These are phyloP conservation scores for Boletus austroedulis DNA, from an alignment of 1,284 basidiomycete genomes.

Conservation along the genomic window DNA sequence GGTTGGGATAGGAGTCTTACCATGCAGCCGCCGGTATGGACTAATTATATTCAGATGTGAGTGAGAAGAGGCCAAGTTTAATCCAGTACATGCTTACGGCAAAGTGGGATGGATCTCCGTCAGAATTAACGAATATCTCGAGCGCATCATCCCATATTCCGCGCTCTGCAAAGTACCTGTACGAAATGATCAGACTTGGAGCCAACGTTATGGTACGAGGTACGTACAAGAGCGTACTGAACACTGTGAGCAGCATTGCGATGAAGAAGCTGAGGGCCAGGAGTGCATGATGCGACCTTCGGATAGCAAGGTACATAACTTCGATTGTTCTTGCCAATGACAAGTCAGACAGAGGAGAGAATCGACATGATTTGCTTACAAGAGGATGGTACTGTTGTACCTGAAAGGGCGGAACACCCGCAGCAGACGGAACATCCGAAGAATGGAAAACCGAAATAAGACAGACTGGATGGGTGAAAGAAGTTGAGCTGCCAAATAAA, in stretches of 20 bases:
- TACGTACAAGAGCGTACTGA: constrained; percentile 77
- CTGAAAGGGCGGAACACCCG: constrained; percentile 87
- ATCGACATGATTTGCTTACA: constrained; percentile 46
- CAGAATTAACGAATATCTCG: constrained; percentile 76
- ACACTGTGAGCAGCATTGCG: constrained; percentile 80
- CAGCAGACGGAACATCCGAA: constrained; percentile 77
- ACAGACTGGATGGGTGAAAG: constrained; percentile 52
- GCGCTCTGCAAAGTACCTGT: constrained; percentile 82
- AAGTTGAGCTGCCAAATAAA: neutral
- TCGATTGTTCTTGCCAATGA: constrained; percentile 68
- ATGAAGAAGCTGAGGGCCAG: constrained; percentile 87
- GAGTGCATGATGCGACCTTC: constrained; percentile 80
- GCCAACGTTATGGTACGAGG: neutral
- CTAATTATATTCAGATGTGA: constrained; percentile 33
- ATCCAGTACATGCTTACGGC: constrained; percentile 42
- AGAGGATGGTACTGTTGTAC: constrained; percentile 74
- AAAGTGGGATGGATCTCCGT: constrained; percentile 79
- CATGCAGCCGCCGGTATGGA: constrained; percentile 78
- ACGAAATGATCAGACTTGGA: neutral
- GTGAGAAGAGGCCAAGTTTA: constrained; percentile 1
- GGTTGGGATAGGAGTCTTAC: constrained; percentile 37
- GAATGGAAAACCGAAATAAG: constrained; percentile 84
- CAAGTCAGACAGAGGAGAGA: constrained; percentile 1
- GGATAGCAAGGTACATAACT: constrained; percentile 88
- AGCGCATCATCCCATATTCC: constrained; percentile 82